Percentiles rank a stretch among this genome's conserved stretches.
Evolutionary conservation across 2,329 filamentous ascomycete genomes (phyloP).

Genomic region (Fusarium siculi): DNA sequence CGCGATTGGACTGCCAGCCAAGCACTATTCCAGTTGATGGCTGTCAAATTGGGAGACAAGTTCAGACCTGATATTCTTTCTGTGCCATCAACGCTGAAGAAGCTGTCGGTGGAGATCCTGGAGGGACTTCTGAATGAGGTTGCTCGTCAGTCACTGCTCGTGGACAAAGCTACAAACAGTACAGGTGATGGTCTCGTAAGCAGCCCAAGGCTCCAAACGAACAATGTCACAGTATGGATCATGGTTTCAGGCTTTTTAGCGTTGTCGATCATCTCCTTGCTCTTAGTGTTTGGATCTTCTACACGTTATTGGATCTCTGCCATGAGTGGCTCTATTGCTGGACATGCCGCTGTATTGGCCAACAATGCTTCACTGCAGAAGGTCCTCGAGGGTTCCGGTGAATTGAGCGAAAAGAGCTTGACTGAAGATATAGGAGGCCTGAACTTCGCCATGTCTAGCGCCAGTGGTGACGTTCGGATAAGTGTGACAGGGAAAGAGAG

Average conservation of each 20-base stretch:
- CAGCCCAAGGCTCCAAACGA: accelerated
- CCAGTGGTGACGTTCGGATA: accelerated
- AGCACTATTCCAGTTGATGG: background rate
- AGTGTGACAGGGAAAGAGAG: accelerated
- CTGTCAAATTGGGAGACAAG: background rate
- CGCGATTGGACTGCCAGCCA: background rate
- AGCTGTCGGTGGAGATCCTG: accelerated
- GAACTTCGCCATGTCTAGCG: accelerated
- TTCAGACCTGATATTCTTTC: background rate
- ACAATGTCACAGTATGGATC: accelerated
- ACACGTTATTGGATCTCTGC: accelerated
- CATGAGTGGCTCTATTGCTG: background rate
- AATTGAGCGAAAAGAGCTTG: accelerated
- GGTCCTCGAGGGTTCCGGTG: accelerated
- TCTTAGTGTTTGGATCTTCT: background rate
- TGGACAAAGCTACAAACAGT: background rate
- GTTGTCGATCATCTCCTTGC: accelerated
- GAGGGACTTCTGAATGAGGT: background rate
- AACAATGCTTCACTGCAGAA: background rate
- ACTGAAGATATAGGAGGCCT: accelerated
- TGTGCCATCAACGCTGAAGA: accelerated
- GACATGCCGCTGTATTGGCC: accelerated
- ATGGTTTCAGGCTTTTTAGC: background rate
- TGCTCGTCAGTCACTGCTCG: background rate
- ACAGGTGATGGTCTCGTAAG: accelerated